These are phyloP conservation scores for Gremmenia infestans DNA, from an alignment of 2,329 filamentous ascomycete species.

Conservation along the genomic window DNA sequence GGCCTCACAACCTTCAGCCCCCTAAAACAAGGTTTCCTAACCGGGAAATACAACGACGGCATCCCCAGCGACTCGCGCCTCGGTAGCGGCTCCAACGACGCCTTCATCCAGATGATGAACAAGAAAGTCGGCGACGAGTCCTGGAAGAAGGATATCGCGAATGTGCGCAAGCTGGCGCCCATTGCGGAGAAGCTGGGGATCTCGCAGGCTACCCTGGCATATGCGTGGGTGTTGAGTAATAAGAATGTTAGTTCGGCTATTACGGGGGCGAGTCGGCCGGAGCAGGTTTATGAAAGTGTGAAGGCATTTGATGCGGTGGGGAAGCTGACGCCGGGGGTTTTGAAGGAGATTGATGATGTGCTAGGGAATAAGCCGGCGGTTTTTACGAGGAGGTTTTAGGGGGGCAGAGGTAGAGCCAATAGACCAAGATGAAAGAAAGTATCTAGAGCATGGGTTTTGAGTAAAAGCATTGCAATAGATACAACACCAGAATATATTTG, in stretches of 20 bases:
- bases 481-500: background rate
- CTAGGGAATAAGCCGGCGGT: conserved; percentile 53
- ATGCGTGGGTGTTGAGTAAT: conserved; percentile 61
- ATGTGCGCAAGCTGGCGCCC: conserved; percentile 54
- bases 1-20: conserved; percentile 62
- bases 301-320: conserved; percentile 47
- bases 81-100: conserved; percentile 45
- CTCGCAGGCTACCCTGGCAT: conserved; percentile 45
- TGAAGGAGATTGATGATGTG: conserved; percentile 55
- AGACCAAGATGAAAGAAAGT: background rate
- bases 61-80: conserved; percentile 56
- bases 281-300: conserved; percentile 57
- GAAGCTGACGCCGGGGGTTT: conserved; percentile 53
- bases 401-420: background rate
- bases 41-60: conserved; percentile 63
- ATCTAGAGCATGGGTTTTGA: too few species aligned
- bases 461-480: background rate
- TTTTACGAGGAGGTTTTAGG: conserved; percentile 16
- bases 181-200: conserved; percentile 62
- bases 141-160: conserved; percentile 53
- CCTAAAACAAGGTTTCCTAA: conserved; percentile 54
- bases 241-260: conserved; percentile 57
- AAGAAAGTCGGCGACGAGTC: conserved; percentile 41
- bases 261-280: conserved; percentile 51
- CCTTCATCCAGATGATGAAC: conserved; percentile 40